Conservation (phyloP, 2,329 filamentous ascomycete genomes). For the Phyllosticta citriasiana region DNA sequence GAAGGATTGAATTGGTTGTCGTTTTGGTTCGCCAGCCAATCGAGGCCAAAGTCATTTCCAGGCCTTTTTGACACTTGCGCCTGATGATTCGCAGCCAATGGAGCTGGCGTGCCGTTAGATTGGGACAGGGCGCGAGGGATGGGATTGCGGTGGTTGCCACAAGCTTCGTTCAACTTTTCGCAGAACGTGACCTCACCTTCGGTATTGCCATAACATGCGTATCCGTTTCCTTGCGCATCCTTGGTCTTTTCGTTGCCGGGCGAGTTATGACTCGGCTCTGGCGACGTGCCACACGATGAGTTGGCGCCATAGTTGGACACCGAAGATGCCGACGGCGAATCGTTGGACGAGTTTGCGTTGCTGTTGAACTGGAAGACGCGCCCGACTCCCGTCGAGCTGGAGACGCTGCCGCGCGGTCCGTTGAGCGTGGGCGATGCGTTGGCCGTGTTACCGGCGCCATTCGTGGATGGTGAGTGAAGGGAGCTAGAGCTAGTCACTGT, state of each 20-base stretch:
- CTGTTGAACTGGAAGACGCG: constrained; percentile 44
- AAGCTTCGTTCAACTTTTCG: constrained; percentile 47
- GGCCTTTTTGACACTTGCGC: constrained; percentile 6
- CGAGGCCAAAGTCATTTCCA: constrained; percentile 45
- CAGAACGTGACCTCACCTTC: constrained; percentile 46
- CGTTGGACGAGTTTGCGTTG: constrained; percentile 33
- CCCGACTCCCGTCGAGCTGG: constrained; percentile 33
- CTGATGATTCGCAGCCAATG: constrained; percentile 16
- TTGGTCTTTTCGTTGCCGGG: constrained; percentile 52
- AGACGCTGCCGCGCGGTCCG: constrained; percentile 18
- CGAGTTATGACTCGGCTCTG: constrained; percentile 64
- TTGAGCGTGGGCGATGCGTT: not conserved
- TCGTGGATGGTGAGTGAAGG: constrained; percentile 15
- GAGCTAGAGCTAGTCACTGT: not conserved
- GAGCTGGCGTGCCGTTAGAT: constrained; percentile 32
- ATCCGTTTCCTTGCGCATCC: constrained; percentile 37
- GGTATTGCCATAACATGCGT: constrained; percentile 38
- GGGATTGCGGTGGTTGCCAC: constrained; percentile 43
- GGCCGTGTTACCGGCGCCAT: constrained; percentile 17
- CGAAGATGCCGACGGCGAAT: constrained; percentile 43
- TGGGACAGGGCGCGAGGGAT: constrained; percentile 39
- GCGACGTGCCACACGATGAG: constrained; percentile 63
- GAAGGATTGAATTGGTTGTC: constrained; percentile 83
- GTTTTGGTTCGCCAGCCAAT: constrained; percentile 72
- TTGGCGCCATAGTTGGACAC: constrained; percentile 41